These are phyloP conservation scores for Microstegium vimineum DNA, from an alignment of 176 grass and related monocot species.

Conservation along the genomic window DNA sequence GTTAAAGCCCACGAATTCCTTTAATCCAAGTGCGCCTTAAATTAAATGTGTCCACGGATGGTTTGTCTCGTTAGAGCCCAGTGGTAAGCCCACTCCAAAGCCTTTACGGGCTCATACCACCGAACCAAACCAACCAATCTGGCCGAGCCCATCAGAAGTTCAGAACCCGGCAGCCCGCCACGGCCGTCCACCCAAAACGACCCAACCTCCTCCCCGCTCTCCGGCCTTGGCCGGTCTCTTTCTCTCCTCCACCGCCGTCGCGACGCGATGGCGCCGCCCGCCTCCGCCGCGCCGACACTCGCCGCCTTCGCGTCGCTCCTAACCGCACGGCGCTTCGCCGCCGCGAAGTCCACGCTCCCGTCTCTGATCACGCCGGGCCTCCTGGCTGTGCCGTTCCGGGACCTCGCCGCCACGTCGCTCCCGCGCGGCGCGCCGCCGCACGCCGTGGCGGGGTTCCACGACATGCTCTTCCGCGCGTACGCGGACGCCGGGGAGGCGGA, in stretches of 20 bases:
- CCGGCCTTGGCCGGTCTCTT: too few species aligned
- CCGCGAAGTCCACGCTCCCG: conserved; percentile 50
- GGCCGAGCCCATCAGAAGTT: not conserved
- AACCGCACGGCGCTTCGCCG: conserved; percentile 35
- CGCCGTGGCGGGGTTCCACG: conserved; percentile 43
- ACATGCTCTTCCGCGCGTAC: conserved; percentile 88
- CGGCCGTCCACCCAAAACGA: not conserved
- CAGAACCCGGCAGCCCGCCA: not conserved
- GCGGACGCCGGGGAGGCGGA: conserved; percentile 34
- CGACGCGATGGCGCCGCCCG: not conserved
- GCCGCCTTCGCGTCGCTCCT: conserved; percentile 50
- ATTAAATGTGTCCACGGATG: not conserved
- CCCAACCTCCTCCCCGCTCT: not conserved
- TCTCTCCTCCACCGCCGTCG: not conserved
- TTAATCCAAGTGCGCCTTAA: too few species aligned
- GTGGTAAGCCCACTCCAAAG: not conserved
- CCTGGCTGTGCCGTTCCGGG: conserved; percentile 34
- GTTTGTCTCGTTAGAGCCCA: not conserved
- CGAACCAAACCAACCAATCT: not conserved
- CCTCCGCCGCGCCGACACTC: conserved; percentile 6
- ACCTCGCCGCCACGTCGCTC: conserved; percentile 49
- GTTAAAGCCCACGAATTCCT: too few species aligned
- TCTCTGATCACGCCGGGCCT: conserved; percentile 36
- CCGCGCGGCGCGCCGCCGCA: conserved; percentile 38
- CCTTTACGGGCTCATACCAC: not conserved